Conservation (phyloP, 1,284 basidiomycete genomes). For the Volvariella volvacea region DNA sequence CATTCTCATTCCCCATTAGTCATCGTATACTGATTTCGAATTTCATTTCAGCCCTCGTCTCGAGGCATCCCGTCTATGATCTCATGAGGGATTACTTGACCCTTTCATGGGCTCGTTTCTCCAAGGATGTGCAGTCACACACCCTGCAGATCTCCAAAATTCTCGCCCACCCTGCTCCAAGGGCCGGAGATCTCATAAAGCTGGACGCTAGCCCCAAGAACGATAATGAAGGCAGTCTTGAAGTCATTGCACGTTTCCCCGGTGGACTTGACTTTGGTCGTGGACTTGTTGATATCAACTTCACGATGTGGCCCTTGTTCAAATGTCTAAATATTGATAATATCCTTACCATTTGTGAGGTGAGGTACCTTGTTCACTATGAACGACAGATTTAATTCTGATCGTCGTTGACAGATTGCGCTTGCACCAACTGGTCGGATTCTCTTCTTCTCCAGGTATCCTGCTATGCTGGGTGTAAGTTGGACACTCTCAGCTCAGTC, state of each 20-base stretch:
- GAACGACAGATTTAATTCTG: slow-evolving; percentile 1
- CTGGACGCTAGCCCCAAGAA: slow-evolving; percentile 66
- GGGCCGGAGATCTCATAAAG: slow-evolving; percentile 79
- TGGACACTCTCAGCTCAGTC: neutral
- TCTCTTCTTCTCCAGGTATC: slow-evolving; percentile 86
- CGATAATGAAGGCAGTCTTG: slow-evolving; percentile 60
- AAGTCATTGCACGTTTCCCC: slow-evolving; percentile 81
- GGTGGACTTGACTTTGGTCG: slow-evolving; percentile 80
- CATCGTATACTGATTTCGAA: slow-evolving; percentile 2
- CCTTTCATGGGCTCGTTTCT: slow-evolving; percentile 88
- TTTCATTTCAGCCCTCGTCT: slow-evolving; percentile 62
- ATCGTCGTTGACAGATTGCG: slow-evolving; percentile 55
- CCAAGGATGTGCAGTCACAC: slow-evolving; percentile 85
- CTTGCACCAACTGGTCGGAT: slow-evolving; percentile 89
- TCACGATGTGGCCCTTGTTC: slow-evolving; percentile 97
- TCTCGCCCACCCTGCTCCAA: slow-evolving; percentile 76
- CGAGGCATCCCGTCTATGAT: slow-evolving; percentile 88
- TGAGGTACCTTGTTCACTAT: slow-evolving; percentile 22
- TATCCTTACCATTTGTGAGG: slow-evolving; percentile 90
- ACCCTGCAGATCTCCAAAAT: slow-evolving; percentile 82
- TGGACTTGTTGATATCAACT: slow-evolving; percentile 81
- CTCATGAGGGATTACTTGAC: slow-evolving; percentile 91
- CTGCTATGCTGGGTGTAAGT: slow-evolving; percentile 80
- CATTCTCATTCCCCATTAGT: neutral
- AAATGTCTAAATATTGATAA: slow-evolving; percentile 92